Evolutionary conservation across 2,329 filamentous ascomycete species (phyloP).

Genomic region (Dendryphion nanum): DNA sequence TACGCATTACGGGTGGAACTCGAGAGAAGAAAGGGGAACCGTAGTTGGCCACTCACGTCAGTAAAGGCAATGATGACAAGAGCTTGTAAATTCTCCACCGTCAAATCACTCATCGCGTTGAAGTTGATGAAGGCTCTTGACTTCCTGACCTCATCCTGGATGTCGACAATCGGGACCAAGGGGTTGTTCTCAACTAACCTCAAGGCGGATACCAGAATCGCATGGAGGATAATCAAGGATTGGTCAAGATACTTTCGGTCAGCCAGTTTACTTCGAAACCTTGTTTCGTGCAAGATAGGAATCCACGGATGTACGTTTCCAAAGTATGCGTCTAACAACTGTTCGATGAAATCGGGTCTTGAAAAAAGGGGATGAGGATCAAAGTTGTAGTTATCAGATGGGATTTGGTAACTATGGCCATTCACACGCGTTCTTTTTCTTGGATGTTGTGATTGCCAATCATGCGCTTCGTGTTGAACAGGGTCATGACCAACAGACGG

Average conservation of each 20-base stretch:
- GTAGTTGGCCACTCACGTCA: not conserved
- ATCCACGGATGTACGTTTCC: not conserved
- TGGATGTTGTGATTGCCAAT: not conserved
- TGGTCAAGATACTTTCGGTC: not conserved
- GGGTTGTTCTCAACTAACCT: slow-evolving; percentile 1
- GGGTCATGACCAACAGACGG: not conserved
- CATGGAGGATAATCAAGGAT: not conserved
- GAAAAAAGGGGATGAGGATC: not conserved
- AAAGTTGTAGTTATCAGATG: not conserved
- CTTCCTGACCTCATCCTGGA: not conserved
- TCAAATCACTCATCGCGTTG: not conserved
- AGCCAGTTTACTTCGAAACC: slow-evolving; percentile 1
- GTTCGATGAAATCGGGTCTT: not conserved
- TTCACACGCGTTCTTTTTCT: slow-evolving; percentile 1
- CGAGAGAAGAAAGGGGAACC: not conserved
- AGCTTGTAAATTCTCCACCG: slow-evolving; percentile 1
- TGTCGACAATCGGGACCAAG: not conserved
- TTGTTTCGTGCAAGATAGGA: slow-evolving; percentile 1
- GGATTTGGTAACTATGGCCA: slow-evolving; percentile 1
- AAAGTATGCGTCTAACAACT: slow-evolving; percentile 1
- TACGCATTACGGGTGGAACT: not conserved
- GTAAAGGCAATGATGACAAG: slow-evolving; percentile 1
- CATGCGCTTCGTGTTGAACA: not conserved
- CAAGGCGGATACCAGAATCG: slow-evolving; percentile 1
- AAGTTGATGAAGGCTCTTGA: not conserved